Conservation (phyloP, 345 rosid genomes). For the Melaleuca alternifolia region DNA sequence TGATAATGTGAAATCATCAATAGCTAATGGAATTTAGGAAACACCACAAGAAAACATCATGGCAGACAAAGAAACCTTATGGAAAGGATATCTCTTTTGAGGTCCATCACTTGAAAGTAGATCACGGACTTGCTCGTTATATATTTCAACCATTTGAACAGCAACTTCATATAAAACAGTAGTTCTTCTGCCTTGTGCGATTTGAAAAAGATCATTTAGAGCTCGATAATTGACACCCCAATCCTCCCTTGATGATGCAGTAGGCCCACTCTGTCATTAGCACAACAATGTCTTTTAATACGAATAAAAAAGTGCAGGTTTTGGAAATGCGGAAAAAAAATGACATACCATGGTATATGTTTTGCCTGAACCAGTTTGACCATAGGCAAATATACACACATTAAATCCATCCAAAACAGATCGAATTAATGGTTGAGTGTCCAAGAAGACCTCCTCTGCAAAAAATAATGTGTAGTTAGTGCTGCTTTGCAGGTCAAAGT, state of each 20-base stretch:
- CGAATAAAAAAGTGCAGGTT: not conserved
- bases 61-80: not conserved
- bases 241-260: slow-evolving; percentile 56
- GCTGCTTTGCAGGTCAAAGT: not conserved
- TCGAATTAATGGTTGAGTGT: slow-evolving; percentile 83
- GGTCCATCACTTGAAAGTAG: slow-evolving; percentile 59
- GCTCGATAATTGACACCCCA: slow-evolving; percentile 99
- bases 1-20: not conserved
- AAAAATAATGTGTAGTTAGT: not conserved
- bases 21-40: not conserved
- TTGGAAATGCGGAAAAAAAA: not conserved
- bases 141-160: slow-evolving; percentile 97
- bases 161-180: slow-evolving; percentile 78
- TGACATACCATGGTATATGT: slow-evolving; percentile 85
- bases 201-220: slow-evolving; percentile 79
- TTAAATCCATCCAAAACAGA: slow-evolving; percentile 95
- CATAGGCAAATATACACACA: slow-evolving; percentile 98
- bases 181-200: slow-evolving; percentile 58
- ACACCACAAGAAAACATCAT: not conserved
- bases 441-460: slow-evolving; percentile 77
- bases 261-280: slow-evolving; percentile 78
- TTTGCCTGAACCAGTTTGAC: slow-evolving; percentile 99
- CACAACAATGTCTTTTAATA: not conserved
- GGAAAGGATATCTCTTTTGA: slow-evolving; percentile 81
- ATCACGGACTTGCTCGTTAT: slow-evolving; percentile 98